Conservation (phyloP, 441 rosid species). For the Theobroma grandiflorum region DNA sequence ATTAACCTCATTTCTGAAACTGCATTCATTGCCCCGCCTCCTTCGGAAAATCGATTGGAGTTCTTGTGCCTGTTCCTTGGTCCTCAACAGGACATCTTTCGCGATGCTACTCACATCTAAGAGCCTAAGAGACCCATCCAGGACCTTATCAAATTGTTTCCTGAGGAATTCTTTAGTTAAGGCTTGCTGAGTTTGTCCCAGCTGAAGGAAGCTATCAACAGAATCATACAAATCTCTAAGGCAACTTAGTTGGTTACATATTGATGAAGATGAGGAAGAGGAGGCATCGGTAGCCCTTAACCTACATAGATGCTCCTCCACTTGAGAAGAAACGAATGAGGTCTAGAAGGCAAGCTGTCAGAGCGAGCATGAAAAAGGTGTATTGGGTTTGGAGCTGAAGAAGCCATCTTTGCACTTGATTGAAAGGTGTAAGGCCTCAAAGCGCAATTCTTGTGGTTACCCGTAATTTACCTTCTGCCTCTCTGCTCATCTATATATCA, state of each 20-base stretch:
- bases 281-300: constrained; percentile 36
- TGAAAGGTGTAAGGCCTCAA: not conserved
- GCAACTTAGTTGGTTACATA: constrained; percentile 29
- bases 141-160: too few species aligned
- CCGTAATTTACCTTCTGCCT: not conserved
- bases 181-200: constrained; percentile 30
- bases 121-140: too few species aligned
- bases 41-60: too few species aligned
- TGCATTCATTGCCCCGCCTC: too few species aligned
- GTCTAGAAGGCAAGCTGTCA: constrained; percentile 51
- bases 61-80: too few species aligned
- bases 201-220: constrained; percentile 39
- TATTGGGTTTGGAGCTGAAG: not conserved
- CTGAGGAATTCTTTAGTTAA: too few species aligned
- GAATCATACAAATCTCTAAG: constrained; percentile 44
- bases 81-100: too few species aligned
- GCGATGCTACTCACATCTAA: too few species aligned
- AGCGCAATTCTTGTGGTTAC: not conserved
- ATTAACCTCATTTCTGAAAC: too few species aligned
- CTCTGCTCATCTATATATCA: not conserved
- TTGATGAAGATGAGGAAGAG: constrained; percentile 30
- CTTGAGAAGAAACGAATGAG: constrained; percentile 39
- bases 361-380: constrained; percentile 39
- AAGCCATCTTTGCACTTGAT: constrained; percentile 25
- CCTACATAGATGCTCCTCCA: constrained; percentile 41